Conservation (phyloP, 306 rosid species). For the Dalbergia cochinchinensis region DNA sequence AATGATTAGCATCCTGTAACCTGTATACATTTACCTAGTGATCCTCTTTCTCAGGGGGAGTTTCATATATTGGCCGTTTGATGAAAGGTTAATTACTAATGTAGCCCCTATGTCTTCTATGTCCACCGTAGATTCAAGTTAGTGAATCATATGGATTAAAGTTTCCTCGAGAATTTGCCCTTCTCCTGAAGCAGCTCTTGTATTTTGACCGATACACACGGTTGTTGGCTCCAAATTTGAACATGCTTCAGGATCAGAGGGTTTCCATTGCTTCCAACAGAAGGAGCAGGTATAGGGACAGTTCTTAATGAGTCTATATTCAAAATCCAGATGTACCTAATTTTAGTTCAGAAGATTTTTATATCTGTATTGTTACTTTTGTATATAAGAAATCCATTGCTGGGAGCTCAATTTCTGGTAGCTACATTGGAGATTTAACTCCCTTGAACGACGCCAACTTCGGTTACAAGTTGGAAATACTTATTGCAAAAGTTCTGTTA, state of each 20-base stretch:
- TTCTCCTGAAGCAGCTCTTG: constrained; percentile 93
- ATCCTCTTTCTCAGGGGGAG: constrained; percentile 1
- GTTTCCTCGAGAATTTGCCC: constrained; percentile 95
- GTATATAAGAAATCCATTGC: constrained; percentile 38
- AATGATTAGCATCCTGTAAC: neutral
- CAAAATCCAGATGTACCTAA: constrained; percentile 32
- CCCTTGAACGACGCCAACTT: neutral
- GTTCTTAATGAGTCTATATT: constrained; percentile 45
- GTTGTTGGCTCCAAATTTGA: constrained; percentile 86
- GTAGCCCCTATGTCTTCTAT: constrained; percentile 19
- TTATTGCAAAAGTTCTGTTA: too few species aligned
- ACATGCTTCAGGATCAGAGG: constrained; percentile 98
- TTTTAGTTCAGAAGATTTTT: constrained; percentile 38
- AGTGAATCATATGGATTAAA: constrained; percentile 91
- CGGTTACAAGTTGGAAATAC: neutral
- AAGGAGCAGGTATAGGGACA: constrained; percentile 62
- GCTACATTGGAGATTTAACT: neutral
- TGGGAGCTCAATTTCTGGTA: constrained; percentile 14
- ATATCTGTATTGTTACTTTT: constrained; percentile 31
- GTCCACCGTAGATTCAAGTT: constrained; percentile 72
- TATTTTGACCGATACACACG: constrained; percentile 95
- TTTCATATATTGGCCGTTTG: constrained; percentile 10
- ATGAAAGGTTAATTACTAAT: neutral
- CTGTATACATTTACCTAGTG: constrained; percentile 1
- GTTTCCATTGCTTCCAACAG: constrained; percentile 75